These are phyloP conservation scores for Kurtzmaniella quercitrusa DNA, from an alignment of 1,139 yeast species.

Conservation along the genomic window DNA sequence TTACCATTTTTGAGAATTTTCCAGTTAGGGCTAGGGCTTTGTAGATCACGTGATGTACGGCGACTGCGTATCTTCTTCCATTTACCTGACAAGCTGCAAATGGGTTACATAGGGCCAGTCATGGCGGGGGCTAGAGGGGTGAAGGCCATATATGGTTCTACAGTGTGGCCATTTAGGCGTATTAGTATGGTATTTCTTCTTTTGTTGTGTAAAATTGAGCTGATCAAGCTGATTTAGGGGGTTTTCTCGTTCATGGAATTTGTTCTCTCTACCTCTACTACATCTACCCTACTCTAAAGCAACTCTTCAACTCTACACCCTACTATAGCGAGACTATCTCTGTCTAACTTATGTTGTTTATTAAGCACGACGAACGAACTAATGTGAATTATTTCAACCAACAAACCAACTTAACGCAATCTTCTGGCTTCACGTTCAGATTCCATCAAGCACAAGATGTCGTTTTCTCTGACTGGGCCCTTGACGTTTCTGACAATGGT, in stretches of 20 bases:
- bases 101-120: too few relatives aligned
- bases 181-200: too few relatives aligned
- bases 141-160: too few relatives aligned
- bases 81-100: too few relatives aligned
- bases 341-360: slow-evolving; percentile 6
- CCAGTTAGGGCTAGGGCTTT: slow-evolving; percentile 14
- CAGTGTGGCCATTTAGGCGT: too few relatives aligned
- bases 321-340: too few relatives aligned
- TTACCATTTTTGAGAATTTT: slow-evolving; percentile 1
- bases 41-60: slow-evolving; percentile 10
- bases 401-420: slow-evolving; percentile 37
- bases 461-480: slow-evolving; percentile 99
- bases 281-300: neutral
- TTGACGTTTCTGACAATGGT: slow-evolving; percentile 99
- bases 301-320: neutral
- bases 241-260: too few relatives aligned
- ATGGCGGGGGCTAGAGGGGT: too few relatives aligned
- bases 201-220: too few relatives aligned
- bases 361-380: slow-evolving; percentile 5
- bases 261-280: neutral
- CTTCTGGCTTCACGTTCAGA: slow-evolving; percentile 99
- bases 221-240: too few relatives aligned
- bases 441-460: slow-evolving; percentile 98
- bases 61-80: too few relatives aligned
- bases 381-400: slow-evolving; percentile 6